Evolutionary conservation across 495 filamentous ascomycete genomes (phyloP).

Genomic region (Aspergillus carlsbadensis): DNA sequence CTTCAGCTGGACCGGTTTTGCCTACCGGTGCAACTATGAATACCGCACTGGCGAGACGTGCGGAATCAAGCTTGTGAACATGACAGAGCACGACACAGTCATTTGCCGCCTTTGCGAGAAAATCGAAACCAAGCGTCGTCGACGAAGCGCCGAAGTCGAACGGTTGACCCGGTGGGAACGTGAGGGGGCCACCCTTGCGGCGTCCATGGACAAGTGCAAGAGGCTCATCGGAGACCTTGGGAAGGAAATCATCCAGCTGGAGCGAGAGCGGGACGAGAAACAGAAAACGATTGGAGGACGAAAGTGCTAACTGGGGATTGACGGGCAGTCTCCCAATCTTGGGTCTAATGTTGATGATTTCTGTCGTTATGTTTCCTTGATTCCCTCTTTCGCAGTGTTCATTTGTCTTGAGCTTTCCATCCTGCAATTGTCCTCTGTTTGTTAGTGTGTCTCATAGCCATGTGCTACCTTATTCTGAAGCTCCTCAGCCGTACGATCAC

Average conservation of each 20-base stretch:
- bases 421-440: conserved; percentile 17
- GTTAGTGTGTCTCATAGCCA: conserved; percentile 36
- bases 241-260: conserved; percentile 58
- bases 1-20: conserved; percentile 95
- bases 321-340: conserved; percentile 17
- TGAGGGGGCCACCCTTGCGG: conserved; percentile 64
- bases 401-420: conserved; percentile 9
- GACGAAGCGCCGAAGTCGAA: conserved; percentile 70
- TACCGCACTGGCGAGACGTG: conserved; percentile 98
- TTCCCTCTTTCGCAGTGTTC: conserved; percentile 20
- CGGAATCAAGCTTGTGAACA: conserved; percentile 87
- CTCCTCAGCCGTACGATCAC: conserved; percentile 30
- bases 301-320: conserved; percentile 1
- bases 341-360: conserved; percentile 18
- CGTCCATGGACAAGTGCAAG: conserved; percentile 77
- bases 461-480: conserved; percentile 18
- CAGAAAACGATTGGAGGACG: conserved; percentile 31
- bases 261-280: conserved; percentile 40
- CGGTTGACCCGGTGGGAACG: conserved; percentile 81
- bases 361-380: conserved; percentile 17
- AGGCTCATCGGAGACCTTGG: conserved; percentile 61
- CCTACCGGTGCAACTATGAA: conserved; percentile 90
- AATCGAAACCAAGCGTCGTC: conserved; percentile 81
- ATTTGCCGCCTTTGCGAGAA: conserved; percentile 88
- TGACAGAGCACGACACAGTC: conserved; percentile 54